Percentiles rank a stretch among this genome's conserved stretches.
Evolutionary conservation across 106 monocot species (phyloP).

Genomic region (Apostasia ramifera): DNA sequence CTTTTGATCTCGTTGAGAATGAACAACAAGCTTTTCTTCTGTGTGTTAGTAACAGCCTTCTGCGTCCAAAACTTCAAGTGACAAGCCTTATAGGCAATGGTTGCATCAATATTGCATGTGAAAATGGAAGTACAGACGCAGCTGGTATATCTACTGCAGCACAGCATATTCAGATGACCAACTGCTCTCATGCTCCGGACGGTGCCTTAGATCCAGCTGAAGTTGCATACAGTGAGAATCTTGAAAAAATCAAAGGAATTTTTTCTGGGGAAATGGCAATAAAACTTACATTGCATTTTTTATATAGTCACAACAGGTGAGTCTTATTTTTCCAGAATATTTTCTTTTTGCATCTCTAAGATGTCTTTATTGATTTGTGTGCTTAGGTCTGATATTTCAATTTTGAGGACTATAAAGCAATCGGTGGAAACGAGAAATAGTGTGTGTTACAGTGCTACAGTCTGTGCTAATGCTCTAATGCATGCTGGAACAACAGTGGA

Average conservation of each 20-base stretch:
- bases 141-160: conserved; percentile 11
- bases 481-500: conserved; percentile 99
- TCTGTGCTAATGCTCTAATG: conserved; percentile 98
- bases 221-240: conserved; percentile 43
- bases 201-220: conserved; percentile 45
- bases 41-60: conserved; percentile 51
- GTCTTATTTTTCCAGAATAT: neutral
- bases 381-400: conserved; percentile 87
- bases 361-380: neutral
- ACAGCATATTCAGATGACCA: conserved; percentile 42
- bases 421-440: conserved; percentile 99
- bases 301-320: conserved; percentile 95
- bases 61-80: conserved; percentile 14
- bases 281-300: conserved; percentile 85
- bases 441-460: conserved; percentile 98
- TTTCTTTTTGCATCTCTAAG: neutral
- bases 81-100: conserved; percentile 12
- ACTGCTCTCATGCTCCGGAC: conserved; percentile 24
- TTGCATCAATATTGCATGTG: conserved; percentile 11
- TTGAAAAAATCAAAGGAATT: conserved; percentile 77
- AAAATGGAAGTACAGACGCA: conserved; percentile 19
- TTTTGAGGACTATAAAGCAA: conserved; percentile 97
- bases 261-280: conserved; percentile 91
- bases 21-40: conserved; percentile 93
- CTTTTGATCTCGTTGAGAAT: conserved; percentile 96